Base-by-base conservation (phyloP, 331 rosid genomes). In the Quercus tomentella region DNA sequence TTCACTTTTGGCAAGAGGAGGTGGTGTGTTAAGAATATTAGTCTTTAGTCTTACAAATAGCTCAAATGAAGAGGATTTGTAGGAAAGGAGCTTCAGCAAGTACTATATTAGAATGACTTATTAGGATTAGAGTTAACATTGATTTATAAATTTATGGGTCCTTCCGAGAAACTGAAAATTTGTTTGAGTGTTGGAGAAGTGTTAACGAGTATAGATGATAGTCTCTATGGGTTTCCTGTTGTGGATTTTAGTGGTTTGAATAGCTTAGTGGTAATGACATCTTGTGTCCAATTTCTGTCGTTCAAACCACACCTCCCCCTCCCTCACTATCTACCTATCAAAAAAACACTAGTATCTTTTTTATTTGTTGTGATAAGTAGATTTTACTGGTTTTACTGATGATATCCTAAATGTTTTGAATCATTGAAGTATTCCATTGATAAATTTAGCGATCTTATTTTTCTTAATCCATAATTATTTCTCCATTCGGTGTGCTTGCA, bases 401-500 rank as follows among this genome's bases (percentile, higher is more conserved):
- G 35, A 33, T 23, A 4, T 33, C 8, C 9, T 20, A 25, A 35
- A n/a, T 33, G 25, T 10, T 23, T 33, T 67, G 25, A 45, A 67
- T 67, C 72, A 33, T 67, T 33, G 52, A 62, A 41, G n/a, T 35
- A 37, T 56, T 78, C 20, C 7, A 21, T 70, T 58, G 6, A 22
- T 56, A 4, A 15, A 7, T 21, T 43, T 26, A 22, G 69, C 4
- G 5, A 9, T 15, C 22, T 11, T 22, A 4, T 35, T 35, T 56
- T 74, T 11, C 22, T 41, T 74, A 21, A n/a, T 58, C 66, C 51
- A 61, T n/a, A 30, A 37, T 26, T 20, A 30, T 52, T 23, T 10
- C 1, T 49, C 28, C 35, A 17, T 52, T 20, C 14, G 66, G 33
- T 69, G 43, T 85, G 63, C 56, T 80, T 82, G 77, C 90, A 90